Percentiles rank a stretch among this genome's conserved stretches.
phyloP scores from a whole-genome alignment of 1,284 basidiomycete species.

The Sporisorium iseilematis-ciliati region DNA sequence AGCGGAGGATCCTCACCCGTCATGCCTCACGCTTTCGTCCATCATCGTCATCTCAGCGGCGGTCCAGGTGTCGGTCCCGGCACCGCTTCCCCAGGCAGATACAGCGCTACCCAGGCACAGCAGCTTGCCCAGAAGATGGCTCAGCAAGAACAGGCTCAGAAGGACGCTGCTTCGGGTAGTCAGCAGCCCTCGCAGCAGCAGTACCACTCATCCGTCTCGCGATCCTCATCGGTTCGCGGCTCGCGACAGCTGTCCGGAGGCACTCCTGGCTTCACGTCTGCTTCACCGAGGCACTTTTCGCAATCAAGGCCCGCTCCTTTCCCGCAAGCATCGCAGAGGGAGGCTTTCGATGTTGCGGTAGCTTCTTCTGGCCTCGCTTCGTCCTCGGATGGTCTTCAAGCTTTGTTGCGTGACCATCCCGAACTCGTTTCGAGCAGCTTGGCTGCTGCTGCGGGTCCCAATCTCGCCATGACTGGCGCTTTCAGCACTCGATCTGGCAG shows the following conservation, averaged over 20 bases:
- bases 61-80: constrained; percentile 50
- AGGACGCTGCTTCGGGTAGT: constrained; percentile 11
- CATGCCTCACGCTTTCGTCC: constrained; percentile 73
- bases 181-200: constrained; percentile 1
- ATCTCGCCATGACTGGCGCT: constrained; percentile 41
- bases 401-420: constrained; percentile 66
- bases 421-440: constrained; percentile 65
- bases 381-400: constrained; percentile 64
- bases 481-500: constrained; percentile 46
- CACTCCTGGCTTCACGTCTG: constrained; percentile 37
- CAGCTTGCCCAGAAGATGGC: constrained; percentile 41
- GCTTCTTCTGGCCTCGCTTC: constrained; percentile 58
- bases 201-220: constrained; percentile 18
- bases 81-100: constrained; percentile 45
- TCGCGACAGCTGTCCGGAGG: constrained; percentile 28
- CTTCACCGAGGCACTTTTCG: constrained; percentile 50
- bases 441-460: constrained; percentile 61
- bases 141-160: constrained; percentile 36
- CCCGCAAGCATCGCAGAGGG: constrained; percentile 53
- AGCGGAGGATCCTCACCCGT: constrained; percentile 34
- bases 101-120: constrained; percentile 44
- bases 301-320: constrained; percentile 55
- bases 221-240: constrained; percentile 32
- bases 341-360: constrained; percentile 59
- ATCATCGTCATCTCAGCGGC: constrained; percentile 75